Evolutionary conservation across 129 eudicot species (phyloP), one percentile per base, ranked within the genome.

Genomic region (Heracleum sosnowskyi): DNA sequence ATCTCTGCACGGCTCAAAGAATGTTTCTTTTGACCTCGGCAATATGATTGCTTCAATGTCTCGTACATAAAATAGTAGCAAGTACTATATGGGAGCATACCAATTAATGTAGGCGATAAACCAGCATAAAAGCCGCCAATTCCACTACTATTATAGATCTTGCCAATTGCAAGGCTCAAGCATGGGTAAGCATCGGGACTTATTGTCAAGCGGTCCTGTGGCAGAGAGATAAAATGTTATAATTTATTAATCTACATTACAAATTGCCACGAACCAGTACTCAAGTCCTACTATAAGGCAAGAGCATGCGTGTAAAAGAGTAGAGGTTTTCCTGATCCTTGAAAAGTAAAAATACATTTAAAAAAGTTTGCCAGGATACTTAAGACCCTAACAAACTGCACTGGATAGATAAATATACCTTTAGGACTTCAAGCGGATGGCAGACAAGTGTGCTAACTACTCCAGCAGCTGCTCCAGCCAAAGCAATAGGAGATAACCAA

Each of bases 381-480:
- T 41, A 22, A 73, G 76, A 73, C 44, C 33, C 42, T 5, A 28
- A 42, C 68, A 62, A 80, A 47, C 76, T 70, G 46, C 74, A 35
- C 13, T 22, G 45, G 39, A 47, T 31, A 24, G 16, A 24, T 31
- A 22, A 51, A 24, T 78, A 64, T 82, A 94, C 98, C 97, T 94
- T 94, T 77, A 94, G 79, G 51, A 94, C 98, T 91, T 94, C 98
- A 74, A 94, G 97, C 12, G 98, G 98, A 79, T 94, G 98, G 83
- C 98, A 94, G 11, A 74, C 98, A 34, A 94, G 97, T 12, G 98
- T 94, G 83, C 97, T 88, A 49, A 86, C 86, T 53, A 94, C 76
- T 73, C 98, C 98, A 79, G 98, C 98, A 76, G 97, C 89, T 36
- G 98, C 98, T 85, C 98, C 98, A 31, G 91, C 98, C 40, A 91